Evolutionary conservation across 305 asterid species (phyloP).

Genomic region (Salvia sclarea): DNA sequence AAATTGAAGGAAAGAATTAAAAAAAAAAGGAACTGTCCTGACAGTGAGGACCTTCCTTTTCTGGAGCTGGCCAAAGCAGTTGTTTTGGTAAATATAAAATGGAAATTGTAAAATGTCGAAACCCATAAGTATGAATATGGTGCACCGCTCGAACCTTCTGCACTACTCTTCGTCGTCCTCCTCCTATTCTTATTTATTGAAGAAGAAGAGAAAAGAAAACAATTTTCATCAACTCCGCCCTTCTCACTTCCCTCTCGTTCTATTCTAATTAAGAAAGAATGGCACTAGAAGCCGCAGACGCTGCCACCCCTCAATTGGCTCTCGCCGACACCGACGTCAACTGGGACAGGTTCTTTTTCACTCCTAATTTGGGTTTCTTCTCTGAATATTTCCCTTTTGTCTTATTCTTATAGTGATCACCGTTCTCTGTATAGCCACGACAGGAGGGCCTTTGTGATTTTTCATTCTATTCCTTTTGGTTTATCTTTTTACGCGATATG

Average conservation of each 20-base stretch:
- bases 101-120: background rate
- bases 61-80: too few species aligned
- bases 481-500: background rate
- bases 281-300: constrained; percentile 58
- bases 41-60: too few species aligned
- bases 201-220: too few species aligned
- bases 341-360: constrained; percentile 67
- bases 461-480: background rate
- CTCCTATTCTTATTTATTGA: too few species aligned
- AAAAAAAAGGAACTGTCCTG: background rate
- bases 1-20: too few species aligned
- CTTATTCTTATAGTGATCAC: too few species aligned
- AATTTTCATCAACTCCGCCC: constrained; percentile 11
- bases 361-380: background rate
- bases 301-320: constrained; percentile 48
- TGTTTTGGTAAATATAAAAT: background rate
- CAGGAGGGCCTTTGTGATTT: background rate
- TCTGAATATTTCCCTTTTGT: too few species aligned
- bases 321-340: constrained; percentile 89
- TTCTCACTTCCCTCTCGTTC: background rate
- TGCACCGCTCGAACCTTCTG: constrained; percentile 31
- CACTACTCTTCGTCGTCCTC: constrained; percentile 3
- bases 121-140: constrained; percentile 18
- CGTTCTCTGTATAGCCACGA: background rate
- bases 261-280: constrained; percentile 22